Evolutionary conservation across 192 early-diverging fungal species (phyloP).

Genomic region (Hyaloraphidium curvatum): DNA sequence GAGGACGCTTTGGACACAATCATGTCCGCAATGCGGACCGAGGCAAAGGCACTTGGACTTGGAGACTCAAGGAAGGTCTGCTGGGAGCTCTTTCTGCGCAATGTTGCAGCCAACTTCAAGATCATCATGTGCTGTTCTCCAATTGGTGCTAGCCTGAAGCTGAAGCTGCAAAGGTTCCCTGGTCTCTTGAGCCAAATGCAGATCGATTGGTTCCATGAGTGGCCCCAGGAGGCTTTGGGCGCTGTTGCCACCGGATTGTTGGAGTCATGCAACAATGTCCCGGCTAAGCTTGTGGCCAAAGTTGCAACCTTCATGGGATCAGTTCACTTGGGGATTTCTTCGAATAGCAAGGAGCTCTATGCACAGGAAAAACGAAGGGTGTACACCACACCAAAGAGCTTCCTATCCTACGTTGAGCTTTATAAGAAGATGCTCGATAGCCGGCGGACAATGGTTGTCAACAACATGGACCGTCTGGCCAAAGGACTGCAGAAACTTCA

Average conservation of each 20-base stretch:
- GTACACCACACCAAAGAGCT: constrained; percentile 47
- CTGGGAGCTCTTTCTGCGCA: constrained; percentile 41
- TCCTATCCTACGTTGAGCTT: constrained; percentile 33
- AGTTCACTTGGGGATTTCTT: constrained; percentile 37
- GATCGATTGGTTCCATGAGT: constrained; percentile 43
- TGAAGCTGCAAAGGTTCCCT: constrained; percentile 39
- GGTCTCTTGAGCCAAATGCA: constrained; percentile 31
- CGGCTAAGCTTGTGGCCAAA: constrained; percentile 22
- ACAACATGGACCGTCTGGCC: constrained; percentile 44
- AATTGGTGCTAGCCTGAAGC: constrained; percentile 37
- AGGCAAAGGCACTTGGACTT: constrained; percentile 37
- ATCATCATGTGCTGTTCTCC: constrained; percentile 45
- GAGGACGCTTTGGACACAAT: constrained; percentile 47
- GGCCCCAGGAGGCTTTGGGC: constrained; percentile 31
- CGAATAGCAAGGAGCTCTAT: constrained; percentile 35
- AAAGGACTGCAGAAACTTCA: constrained; percentile 44
- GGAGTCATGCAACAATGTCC: constrained; percentile 30
- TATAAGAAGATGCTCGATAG: constrained; percentile 47
- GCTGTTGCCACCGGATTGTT: constrained; percentile 42
- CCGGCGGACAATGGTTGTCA: constrained; percentile 30
- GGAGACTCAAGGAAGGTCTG: constrained; percentile 39
- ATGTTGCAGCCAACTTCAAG: constrained; percentile 34
- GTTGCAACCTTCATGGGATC: constrained; percentile 44
- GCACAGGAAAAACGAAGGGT: constrained; percentile 44
- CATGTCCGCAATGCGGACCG: constrained; percentile 38